Evolutionary conservation across 371 early-diverging fungal genomes (phyloP).

Genomic region (Mucor saturninus): DNA sequence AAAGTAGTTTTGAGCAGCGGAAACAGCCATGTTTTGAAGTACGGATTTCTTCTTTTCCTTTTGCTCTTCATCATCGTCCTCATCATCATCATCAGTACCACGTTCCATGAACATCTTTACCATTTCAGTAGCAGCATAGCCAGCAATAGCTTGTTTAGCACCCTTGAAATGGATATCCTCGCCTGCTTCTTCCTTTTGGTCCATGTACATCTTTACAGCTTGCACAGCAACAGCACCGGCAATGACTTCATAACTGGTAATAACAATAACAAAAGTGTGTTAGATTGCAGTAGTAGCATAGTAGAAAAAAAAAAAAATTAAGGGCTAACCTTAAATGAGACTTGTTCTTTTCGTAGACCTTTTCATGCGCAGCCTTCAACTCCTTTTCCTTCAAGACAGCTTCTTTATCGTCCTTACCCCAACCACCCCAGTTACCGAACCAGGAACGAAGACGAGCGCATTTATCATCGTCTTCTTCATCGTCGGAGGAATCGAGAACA

Average conservation of each 20-base stretch:
- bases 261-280: background rate
- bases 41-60: slow-evolving; percentile 30
- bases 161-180: slow-evolving; percentile 43
- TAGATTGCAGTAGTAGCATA: too few species aligned
- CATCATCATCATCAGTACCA: slow-evolving; percentile 33
- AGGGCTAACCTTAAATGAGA: slow-evolving; percentile 39
- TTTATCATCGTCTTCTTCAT: slow-evolving; percentile 47
- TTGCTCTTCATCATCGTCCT: slow-evolving; percentile 29
- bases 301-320: background rate
- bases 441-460: slow-evolving; percentile 44
- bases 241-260: slow-evolving; percentile 53
- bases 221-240: slow-evolving; percentile 69
- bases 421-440: slow-evolving; percentile 54
- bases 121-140: slow-evolving; percentile 53
- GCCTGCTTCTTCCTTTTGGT: slow-evolving; percentile 40
- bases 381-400: slow-evolving; percentile 39
- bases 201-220: slow-evolving; percentile 57
- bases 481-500: slow-evolving; percentile 42
- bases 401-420: slow-evolving; percentile 36
- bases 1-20: slow-evolving; percentile 33
- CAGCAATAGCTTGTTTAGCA: slow-evolving; percentile 60
- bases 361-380: slow-evolving; percentile 44
- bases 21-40: slow-evolving; percentile 32
- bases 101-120: slow-evolving; percentile 35
- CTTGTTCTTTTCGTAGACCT: slow-evolving; percentile 50